Conservation (phyloP, 331 rosid genomes). For the Erythrophleum ivorense region DNA sequence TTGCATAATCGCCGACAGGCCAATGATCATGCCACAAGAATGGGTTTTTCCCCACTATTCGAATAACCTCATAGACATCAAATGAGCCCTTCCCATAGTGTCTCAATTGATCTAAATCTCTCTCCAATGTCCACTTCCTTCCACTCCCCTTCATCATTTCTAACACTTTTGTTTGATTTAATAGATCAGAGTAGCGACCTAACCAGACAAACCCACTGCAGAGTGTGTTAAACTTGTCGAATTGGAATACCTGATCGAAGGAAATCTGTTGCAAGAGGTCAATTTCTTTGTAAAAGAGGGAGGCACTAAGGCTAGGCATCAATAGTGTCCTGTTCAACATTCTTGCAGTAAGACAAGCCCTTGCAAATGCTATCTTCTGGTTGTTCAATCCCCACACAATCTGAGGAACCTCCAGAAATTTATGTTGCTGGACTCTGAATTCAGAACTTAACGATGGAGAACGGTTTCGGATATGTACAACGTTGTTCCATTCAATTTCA, state of each 20-base stretch:
- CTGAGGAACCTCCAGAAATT: constrained; percentile 84
- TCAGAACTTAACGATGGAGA: constrained; percentile 41
- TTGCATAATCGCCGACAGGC: constrained; percentile 85
- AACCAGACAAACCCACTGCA: constrained; percentile 68
- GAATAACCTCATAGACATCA: constrained; percentile 64
- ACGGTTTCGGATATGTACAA: constrained; percentile 43
- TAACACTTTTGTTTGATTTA: constrained; percentile 51
- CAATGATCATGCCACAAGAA: constrained; percentile 99
- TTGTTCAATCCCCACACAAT: constrained; percentile 94
- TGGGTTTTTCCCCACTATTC: constrained; percentile 82
- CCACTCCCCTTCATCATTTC: constrained; percentile 94
- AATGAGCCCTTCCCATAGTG: constrained; percentile 52
- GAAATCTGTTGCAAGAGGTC: constrained; percentile 77
- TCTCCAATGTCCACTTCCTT: constrained; percentile 85
- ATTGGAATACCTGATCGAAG: constrained; percentile 79
- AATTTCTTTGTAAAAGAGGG: constrained; percentile 84
- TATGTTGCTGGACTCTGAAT: constrained; percentile 52
- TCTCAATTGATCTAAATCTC: constrained; percentile 76
- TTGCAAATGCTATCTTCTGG: constrained; percentile 93
- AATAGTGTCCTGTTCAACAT: constrained; percentile 79
- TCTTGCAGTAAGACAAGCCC: constrained; percentile 90
- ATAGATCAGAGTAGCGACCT: constrained; percentile 58
- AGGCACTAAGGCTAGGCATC: constrained; percentile 95
- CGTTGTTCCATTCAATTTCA: constrained; percentile 51
- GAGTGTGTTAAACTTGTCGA: constrained; percentile 64